These are phyloP conservation scores for Glycine soja DNA, from an alignment of 306 rosid genomes.

Conservation along the genomic window DNA sequence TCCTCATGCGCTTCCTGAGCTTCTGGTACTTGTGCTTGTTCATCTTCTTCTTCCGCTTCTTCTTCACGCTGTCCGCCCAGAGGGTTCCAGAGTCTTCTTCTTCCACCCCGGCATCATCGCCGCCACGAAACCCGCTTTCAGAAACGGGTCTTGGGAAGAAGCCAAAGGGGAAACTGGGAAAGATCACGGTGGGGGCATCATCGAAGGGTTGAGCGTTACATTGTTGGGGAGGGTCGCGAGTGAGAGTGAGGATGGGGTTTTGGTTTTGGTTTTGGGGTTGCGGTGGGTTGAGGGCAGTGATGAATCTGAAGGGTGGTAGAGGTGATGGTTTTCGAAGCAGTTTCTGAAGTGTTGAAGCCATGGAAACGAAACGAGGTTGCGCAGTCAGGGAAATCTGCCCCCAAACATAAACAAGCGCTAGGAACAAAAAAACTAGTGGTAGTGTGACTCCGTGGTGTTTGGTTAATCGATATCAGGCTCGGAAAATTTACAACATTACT, in stretches of 20 bases:
- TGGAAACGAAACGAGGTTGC: constrained; percentile 39
- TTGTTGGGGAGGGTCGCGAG: constrained; percentile 12
- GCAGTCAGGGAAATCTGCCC: constrained; percentile 16
- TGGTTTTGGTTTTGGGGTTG: constrained; percentile 37
- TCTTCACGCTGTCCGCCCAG: constrained; percentile 91
- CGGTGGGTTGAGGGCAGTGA: constrained; percentile 44
- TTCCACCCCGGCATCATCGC: constrained; percentile 44
- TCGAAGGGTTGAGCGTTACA: neutral
- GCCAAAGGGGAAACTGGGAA: constrained; percentile 69
- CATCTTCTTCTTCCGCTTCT: constrained; percentile 87
- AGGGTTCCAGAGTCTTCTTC: constrained; percentile 56
- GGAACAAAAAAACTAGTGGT: neutral
- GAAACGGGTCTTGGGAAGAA: constrained; percentile 53
- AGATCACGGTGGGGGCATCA: constrained; percentile 46
- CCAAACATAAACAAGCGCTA: neutral
- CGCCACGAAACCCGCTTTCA: constrained; percentile 41
- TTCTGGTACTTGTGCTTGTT: constrained; percentile 87
- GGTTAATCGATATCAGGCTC: too few species aligned
- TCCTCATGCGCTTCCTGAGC: constrained; percentile 70
- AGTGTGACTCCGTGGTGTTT: neutral
- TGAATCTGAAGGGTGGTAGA: constrained; percentile 38
- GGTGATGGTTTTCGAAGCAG: constrained; percentile 54
- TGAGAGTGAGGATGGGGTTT: constrained; percentile 28
- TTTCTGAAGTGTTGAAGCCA: constrained; percentile 73
- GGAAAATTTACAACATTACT: too few species aligned